Evolutionary conservation across 1,284 basidiomycete species (phyloP).

Genomic region (Cutaneotrichosporon curvatum): DNA sequence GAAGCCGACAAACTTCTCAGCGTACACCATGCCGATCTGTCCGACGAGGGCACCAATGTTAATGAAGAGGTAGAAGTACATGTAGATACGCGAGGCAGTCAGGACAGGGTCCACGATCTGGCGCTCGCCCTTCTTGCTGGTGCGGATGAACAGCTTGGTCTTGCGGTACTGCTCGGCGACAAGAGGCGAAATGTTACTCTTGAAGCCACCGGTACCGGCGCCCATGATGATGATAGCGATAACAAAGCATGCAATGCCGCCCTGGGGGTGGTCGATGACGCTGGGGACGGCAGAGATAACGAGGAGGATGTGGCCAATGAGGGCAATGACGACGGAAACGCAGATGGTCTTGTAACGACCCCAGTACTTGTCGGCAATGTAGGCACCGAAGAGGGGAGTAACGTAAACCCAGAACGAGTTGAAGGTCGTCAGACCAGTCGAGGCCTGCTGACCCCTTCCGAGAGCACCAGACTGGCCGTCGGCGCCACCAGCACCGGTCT

Average conservation of each 20-base stretch:
- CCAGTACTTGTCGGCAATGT: conserved; percentile 57
- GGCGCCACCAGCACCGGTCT: conserved; percentile 58
- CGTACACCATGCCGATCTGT: conserved; percentile 38
- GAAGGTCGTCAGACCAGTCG: conserved; percentile 25
- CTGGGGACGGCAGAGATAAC: conserved; percentile 39
- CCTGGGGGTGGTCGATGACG: conserved; percentile 25
- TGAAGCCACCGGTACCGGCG: conserved; percentile 42
- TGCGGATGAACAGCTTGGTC: conserved; percentile 29
- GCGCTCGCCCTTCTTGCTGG: conserved; percentile 34
- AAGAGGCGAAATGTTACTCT: conserved; percentile 41
- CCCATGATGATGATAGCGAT: conserved; percentile 41
- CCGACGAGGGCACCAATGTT: conserved; percentile 43
- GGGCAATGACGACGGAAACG: conserved; percentile 41
- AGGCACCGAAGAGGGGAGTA: conserved; percentile 42
- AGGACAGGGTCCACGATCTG: conserved; percentile 43
- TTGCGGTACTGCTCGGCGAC: conserved; percentile 45
- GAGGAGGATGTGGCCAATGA: conserved; percentile 37
- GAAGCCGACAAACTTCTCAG: conserved; percentile 43
- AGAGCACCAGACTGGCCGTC: conserved; percentile 54
- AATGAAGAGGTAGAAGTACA: conserved; percentile 41
- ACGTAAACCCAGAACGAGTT: conserved; percentile 37
- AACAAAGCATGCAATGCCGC: conserved; percentile 33
- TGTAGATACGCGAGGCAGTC: conserved; percentile 35
- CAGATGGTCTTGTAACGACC: conserved; percentile 69
- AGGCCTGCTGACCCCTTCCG: conserved; percentile 25